Base-by-base conservation (phyloP, 352 stramenopile genomes). In the Globisporangium cederbergense region DNA sequence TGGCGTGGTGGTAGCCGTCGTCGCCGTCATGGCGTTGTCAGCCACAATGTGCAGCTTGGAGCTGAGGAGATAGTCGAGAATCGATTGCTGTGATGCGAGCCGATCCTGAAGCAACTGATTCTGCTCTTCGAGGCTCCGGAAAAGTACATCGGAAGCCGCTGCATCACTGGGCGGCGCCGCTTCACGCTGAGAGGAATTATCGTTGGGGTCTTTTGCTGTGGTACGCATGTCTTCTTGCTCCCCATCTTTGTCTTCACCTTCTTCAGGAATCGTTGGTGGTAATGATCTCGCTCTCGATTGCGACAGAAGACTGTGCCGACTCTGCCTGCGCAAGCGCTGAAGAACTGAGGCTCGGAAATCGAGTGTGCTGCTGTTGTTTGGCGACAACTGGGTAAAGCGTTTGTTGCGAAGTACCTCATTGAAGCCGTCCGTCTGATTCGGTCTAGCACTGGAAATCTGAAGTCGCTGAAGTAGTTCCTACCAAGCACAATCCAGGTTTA, bases 71-170 rank as follows among this genome's bases (percentile, higher is more conserved):
- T 73, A 60, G 46, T 79, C 67, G 28, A 83, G 63, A 20, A 83
- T 51, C 6, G 61, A 62, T 60, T 82, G 75, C 25, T 82, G 75
- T 0, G 70, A 71, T 32, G 59, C 40, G 14, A 82, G 56, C 6
- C 75, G 72, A n/a, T 73, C 63, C 11, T 70, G 40, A 5, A 82
- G 45, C 9, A 75, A 36, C 30, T 49, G 72, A 63, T 82, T 82
- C 42, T 70, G 62, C 55, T 76, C 70, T 42, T 74, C 67, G 2
- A 78, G 52, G 30, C 47, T 63, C 28, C 64, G 42, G 25, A 28
- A 28, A 2, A 52, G 14, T 7, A 38, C 28, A 13, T 20, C 42
- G 5, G 45, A 22, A 2, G n/a, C 9, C 18, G 53, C 22, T 20
- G 53, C 4, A 32, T 28, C n/a, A 14, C 14, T 30, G 46, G 46